Evolutionary conservation across 2,329 filamentous ascomycete genomes (phyloP).

Genomic region (Nemania serpens): DNA sequence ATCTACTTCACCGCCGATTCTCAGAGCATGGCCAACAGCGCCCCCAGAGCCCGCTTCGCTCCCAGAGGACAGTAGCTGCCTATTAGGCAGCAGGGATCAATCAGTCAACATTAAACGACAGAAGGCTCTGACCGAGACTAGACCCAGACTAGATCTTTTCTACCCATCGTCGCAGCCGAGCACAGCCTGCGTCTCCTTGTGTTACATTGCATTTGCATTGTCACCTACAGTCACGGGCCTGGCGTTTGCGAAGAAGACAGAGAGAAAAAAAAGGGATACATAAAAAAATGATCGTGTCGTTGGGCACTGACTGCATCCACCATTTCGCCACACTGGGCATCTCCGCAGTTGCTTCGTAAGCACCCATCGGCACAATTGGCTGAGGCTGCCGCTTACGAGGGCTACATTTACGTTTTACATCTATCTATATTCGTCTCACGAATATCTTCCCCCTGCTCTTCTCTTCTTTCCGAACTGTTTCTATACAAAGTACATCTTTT

Average conservation of each 20-base stretch:
- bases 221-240: constrained; percentile 2
- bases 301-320: constrained; percentile 6
- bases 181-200: not conserved
- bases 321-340: constrained; percentile 5
- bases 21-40: constrained; percentile 43
- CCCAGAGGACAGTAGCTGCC: constrained; percentile 44
- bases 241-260: constrained; percentile 13
- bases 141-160: not conserved
- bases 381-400: constrained; percentile 12
- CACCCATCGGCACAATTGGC: not conserved
- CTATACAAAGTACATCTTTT: not conserved
- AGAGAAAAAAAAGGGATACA: not conserved
- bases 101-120: constrained; percentile 18
- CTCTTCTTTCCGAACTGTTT: too few species aligned
- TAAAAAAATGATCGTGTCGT: not conserved
- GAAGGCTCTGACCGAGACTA: constrained; percentile 24
- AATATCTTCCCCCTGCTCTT: too few species aligned
- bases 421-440: too few species aligned
- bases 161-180: constrained; percentile 4
- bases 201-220: not conserved
- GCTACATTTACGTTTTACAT: too few species aligned
- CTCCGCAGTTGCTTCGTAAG: constrained; percentile 1
- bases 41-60: constrained; percentile 44
- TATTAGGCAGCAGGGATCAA: constrained; percentile 38
- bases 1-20: constrained; percentile 49